A percentile compares a stretch with the other conserved stretches of the same genome.
Evolutionary conservation across 2,329 filamentous ascomycete genomes (phyloP).

Genomic region (Fusarium pseudoanthophilum): DNA sequence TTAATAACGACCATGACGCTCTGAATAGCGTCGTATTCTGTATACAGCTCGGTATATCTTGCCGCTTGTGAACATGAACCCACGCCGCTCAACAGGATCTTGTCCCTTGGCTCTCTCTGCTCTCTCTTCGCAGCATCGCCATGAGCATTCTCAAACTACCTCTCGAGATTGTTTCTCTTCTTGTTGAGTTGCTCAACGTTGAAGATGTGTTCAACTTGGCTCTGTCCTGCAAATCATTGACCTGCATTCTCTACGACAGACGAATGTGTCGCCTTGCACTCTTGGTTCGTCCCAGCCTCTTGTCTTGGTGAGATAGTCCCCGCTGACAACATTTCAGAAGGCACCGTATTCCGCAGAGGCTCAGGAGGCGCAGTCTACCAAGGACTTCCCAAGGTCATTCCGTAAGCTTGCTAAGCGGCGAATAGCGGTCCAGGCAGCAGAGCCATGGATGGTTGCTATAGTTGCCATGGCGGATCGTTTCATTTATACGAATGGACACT

Average conservation of each 20-base stretch:
- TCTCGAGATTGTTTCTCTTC: constrained; percentile 71
- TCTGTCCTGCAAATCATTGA: constrained; percentile 62
- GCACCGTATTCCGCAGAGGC: constrained; percentile 40
- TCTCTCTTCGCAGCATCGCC: constrained; percentile 46
- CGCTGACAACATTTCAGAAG: constrained; percentile 39
- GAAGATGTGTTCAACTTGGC: constrained; percentile 69
- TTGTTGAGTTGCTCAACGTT: constrained; percentile 64
- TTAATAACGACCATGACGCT: constrained; percentile 11
- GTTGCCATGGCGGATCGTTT: constrained; percentile 70
- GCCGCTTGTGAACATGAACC: constrained; percentile 22
- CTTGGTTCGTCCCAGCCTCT: constrained; percentile 57
- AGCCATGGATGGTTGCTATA: constrained; percentile 70
- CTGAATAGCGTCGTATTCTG: constrained; percentile 11
- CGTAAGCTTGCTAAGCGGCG: constrained; percentile 70
- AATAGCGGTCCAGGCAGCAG: constrained; percentile 67
- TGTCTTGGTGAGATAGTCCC: constrained; percentile 1
- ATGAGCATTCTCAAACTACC: constrained; percentile 59
- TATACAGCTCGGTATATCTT: neutral
- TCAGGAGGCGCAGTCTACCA: constrained; percentile 28
- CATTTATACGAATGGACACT: constrained; percentile 69
- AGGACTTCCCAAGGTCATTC: constrained; percentile 49
- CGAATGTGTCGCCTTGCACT: constrained; percentile 67
- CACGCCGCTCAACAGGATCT: neutral
- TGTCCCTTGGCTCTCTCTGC: neutral
- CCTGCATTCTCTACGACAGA: constrained; percentile 62